Conservation (phyloP, 2,329 filamentous ascomycete species). For the Fusarium chuoi region DNA sequence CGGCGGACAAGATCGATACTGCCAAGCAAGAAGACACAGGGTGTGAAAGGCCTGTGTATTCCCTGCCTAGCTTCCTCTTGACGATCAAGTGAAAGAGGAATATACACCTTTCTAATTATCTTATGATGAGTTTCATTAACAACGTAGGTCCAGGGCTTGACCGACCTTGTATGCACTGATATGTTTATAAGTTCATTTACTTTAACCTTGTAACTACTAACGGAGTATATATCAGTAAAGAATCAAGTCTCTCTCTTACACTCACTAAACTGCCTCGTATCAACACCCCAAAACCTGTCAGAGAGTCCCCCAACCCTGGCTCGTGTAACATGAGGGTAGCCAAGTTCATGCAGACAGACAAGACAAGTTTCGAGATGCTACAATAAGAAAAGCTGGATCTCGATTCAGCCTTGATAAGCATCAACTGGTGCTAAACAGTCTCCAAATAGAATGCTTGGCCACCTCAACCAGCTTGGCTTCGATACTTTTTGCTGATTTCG, state of each 20-base stretch:
- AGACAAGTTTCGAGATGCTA: slow-evolving; percentile 22
- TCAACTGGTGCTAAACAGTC: not conserved
- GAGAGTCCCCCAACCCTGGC: not conserved
- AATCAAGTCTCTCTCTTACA: not conserved
- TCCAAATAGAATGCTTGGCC: slow-evolving; percentile 6
- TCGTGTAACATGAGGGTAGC: slow-evolving; percentile 16
- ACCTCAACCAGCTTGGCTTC: not conserved
- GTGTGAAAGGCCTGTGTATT: not conserved
- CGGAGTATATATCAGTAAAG: too few species aligned
- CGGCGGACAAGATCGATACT: slow-evolving; percentile 10
- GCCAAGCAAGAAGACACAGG: not conserved
- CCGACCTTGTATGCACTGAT: not conserved
- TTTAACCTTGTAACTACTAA: not conserved
- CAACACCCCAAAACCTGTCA: not conserved
- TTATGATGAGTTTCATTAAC: not conserved
- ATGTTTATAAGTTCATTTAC: not conserved
- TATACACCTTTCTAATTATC: not conserved
- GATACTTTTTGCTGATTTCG: not conserved
- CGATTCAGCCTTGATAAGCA: slow-evolving; percentile 18
- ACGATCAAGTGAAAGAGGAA: not conserved
- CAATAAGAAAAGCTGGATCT: slow-evolving; percentile 16
- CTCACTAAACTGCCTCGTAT: not conserved
- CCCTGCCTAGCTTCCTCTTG: not conserved
- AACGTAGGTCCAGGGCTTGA: too few species aligned
- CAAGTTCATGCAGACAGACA: slow-evolving; percentile 19